Base-by-base conservation (phyloP, 169 alveolate genomes). In the Theileria sp. region DNA sequence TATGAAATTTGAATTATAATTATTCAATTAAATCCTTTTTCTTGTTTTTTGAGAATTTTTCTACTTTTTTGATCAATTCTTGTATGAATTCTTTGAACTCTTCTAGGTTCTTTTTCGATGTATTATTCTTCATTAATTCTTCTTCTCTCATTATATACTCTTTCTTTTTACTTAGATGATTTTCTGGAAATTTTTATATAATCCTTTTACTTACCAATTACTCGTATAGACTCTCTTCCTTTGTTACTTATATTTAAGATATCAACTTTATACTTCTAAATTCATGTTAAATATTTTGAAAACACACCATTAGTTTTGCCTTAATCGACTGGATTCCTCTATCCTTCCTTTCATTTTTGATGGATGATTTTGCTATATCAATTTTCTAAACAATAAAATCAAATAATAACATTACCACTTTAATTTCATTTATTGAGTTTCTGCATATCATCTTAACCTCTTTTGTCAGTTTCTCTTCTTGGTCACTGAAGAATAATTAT, bases 11-110 rank as follows among this genome's bases (percentile, higher is more conserved):
- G n/a, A 13, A 61, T 61, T 28, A 28, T 3, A 61, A 28, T 4
- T 61, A 3, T 36, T 30, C 60, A 21, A 26, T n/a, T 44, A 23
- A 26, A 67, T 23, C 50, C 60, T 30, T 67, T 17, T 67, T 67
- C 13, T 25, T 60, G 36, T 60, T 60, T 28, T 81, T 73, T 58
- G 79, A 74, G 72, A 70, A 62, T 49, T 44, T 81, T 62, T 81
- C 88, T 17, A 81, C 83, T 7, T 78, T 66, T 54, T 72, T 77
- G n/a, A 81, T 32, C 50, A 81, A 30, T 0, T 72, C 84, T n/a
- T 62, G 38, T 17, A 81, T 74, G 69, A 73, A 81, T n/a, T 54
- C 50, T 58, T 23, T n/a, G 36, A 81, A 81, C 26, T 81, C 88
- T n/a, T 30, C 79, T 51, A 69, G 75, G 44, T 75, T 79, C 71